These are phyloP conservation scores for Cinnamomum micranthum DNA, from an alignment of 164 flowering plant species.

Conservation along the genomic window DNA sequence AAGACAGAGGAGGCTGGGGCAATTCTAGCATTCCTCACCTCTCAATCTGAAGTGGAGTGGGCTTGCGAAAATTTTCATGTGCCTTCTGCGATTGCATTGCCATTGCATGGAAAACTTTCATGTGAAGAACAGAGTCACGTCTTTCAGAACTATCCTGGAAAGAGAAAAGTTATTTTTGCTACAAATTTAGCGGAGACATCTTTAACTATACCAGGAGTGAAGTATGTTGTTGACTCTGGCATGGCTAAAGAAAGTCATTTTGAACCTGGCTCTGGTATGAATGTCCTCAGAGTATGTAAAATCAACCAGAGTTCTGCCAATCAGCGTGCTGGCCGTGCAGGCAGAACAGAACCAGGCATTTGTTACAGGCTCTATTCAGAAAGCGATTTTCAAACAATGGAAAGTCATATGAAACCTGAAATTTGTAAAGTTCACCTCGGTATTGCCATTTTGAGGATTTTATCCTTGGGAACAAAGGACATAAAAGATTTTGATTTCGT, in stretches of 20 bases:
- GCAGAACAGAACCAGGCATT: constrained; percentile 87
- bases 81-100: constrained; percentile 52
- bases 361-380: constrained; percentile 80
- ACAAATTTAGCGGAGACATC: constrained; percentile 98
- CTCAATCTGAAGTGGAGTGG: constrained; percentile 90
- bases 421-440: constrained; percentile 92
- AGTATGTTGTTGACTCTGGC: constrained; percentile 87
- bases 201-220: constrained; percentile 91
- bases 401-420: constrained; percentile 75
- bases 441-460: constrained; percentile 76
- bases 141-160: constrained; percentile 56
- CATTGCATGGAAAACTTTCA: constrained; percentile 91
- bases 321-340: constrained; percentile 97
- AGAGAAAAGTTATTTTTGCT: constrained; percentile 79
- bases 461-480: constrained; percentile 64
- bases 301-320: constrained; percentile 86
- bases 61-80: constrained; percentile 72
- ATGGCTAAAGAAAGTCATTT: constrained; percentile 79
- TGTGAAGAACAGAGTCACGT: constrained; percentile 68
- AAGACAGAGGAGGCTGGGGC: constrained; percentile 66
- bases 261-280: constrained; percentile 85
- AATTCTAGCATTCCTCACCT: constrained; percentile 87
- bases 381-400: constrained; percentile 56
- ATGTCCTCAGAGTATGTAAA: constrained; percentile 68
- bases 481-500: constrained; percentile 73